These are phyloP conservation scores for Neocallimastix lanati DNA, from an alignment of 192 early-diverging fungal species.

Conservation along the genomic window DNA sequence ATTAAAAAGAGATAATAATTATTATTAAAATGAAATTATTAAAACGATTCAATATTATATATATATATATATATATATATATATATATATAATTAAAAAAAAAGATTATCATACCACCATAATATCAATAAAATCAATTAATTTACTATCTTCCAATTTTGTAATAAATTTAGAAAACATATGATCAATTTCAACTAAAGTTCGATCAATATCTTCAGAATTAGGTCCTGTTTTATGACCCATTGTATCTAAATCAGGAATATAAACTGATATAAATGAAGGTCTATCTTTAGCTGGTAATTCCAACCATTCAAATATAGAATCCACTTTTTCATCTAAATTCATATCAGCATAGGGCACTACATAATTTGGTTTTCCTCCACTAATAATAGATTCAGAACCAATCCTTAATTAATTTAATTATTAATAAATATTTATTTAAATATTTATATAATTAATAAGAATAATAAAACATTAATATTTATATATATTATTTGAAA, in stretches of 20 bases:
- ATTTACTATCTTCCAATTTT: neutral
- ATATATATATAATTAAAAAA: no score
- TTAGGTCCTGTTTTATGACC: constrained; percentile 60
- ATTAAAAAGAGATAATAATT: no score
- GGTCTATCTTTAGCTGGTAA: constrained; percentile 47
- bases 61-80: no score
- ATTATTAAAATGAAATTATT: no score
- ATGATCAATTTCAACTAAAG: neutral
- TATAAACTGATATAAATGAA: constrained; percentile 54
- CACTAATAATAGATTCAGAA: neutral
- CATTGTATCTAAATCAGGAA: constrained; percentile 57
- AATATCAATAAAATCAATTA: constrained; percentile 29
- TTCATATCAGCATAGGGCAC: constrained; percentile 5
- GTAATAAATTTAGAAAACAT: neutral
- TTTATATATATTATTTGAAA: no score
- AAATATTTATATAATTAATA: no score
- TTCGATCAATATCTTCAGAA: constrained; percentile 3
- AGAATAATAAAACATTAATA: no score
- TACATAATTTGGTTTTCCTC: constrained; percentile 35
- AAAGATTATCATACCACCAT: constrained; percentile 25
- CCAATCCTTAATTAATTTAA: neutral
- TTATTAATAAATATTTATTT: no score
- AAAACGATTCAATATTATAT: no score
- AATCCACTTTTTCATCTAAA: constrained; percentile 32
- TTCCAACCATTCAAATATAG: constrained; percentile 58